phyloP scores from a whole-genome alignment of 73 alveolate genomes.

The Uronychia setigera region DNA sequence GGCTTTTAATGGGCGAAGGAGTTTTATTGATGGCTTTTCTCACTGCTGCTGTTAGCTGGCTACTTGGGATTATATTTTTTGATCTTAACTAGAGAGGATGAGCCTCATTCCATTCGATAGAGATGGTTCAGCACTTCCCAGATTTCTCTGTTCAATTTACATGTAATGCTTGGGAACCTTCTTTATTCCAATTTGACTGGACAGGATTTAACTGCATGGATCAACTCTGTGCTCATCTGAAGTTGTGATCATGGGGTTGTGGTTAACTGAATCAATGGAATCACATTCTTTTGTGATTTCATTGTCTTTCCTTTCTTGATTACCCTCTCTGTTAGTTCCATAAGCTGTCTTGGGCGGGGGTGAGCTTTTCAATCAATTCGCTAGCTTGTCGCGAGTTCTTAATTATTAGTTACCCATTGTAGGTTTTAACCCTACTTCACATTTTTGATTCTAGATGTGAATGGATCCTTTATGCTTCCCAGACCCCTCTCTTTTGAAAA shows the following conservation, averaged over 20 bases:
- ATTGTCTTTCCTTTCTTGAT: neutral
- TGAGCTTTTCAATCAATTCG: neutral
- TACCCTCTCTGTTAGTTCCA: neutral
- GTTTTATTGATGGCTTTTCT: neutral
- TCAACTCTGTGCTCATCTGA: constrained; percentile 4
- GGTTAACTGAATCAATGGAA: neutral
- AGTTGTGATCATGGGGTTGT: neutral
- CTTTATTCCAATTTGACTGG: too few relatives aligned
- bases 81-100: neutral
- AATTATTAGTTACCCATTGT: too few relatives aligned
- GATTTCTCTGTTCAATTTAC: neutral
- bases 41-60: neutral
- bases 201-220: too few relatives aligned
- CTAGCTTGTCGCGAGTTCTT: neutral
- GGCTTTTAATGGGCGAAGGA: neutral
- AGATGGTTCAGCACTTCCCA: neutral
- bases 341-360: constrained; percentile 2
- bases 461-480: neutral
- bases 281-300: neutral
- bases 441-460: too few relatives aligned
- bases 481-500: neutral
- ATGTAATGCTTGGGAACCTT: neutral
- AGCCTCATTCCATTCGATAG: neutral
- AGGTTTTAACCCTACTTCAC: too few relatives aligned
- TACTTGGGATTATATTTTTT: neutral